Evolutionary conservation across 768 basidiomycete genomes (phyloP).

Genomic region (Russula brevipes): DNA sequence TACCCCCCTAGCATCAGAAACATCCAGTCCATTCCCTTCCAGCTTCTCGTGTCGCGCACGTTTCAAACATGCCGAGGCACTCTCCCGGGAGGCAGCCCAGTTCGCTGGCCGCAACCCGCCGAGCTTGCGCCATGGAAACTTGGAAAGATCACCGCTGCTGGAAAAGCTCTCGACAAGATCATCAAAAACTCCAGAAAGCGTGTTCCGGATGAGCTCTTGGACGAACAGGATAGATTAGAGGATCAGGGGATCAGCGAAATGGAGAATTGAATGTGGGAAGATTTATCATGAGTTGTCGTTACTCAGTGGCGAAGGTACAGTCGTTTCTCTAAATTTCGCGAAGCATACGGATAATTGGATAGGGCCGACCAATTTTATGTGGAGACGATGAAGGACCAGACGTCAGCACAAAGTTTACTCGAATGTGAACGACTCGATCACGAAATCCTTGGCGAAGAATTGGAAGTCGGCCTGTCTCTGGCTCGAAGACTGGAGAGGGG

Average conservation of each 20-base stretch:
- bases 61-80: constrained; percentile 70
- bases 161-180: constrained; percentile 76
- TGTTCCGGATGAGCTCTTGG: constrained; percentile 81
- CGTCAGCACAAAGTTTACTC: constrained; percentile 55
- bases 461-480: constrained; percentile 47
- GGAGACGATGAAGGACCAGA: constrained; percentile 75
- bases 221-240: constrained; percentile 84
- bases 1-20: constrained; percentile 51
- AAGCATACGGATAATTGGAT: constrained; percentile 11
- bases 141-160: constrained; percentile 60
- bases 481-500: constrained; percentile 49
- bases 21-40: constrained; percentile 41
- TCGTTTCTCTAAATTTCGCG: not conserved
- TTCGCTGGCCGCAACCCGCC: constrained; percentile 65
- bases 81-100: constrained; percentile 77
- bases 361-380: constrained; percentile 86
- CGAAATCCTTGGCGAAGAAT: constrained; percentile 53
- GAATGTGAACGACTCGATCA: constrained; percentile 64
- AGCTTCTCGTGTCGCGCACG: constrained; percentile 66
- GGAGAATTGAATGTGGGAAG: constrained; percentile 68
- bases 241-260: constrained; percentile 66
- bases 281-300: constrained; percentile 67
- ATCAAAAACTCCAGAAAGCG: constrained; percentile 76
- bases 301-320: constrained; percentile 84
- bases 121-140: constrained; percentile 64